phyloP scores from a whole-genome alignment of 148 eudicot genomes.

The Linanthus parryae region DNA sequence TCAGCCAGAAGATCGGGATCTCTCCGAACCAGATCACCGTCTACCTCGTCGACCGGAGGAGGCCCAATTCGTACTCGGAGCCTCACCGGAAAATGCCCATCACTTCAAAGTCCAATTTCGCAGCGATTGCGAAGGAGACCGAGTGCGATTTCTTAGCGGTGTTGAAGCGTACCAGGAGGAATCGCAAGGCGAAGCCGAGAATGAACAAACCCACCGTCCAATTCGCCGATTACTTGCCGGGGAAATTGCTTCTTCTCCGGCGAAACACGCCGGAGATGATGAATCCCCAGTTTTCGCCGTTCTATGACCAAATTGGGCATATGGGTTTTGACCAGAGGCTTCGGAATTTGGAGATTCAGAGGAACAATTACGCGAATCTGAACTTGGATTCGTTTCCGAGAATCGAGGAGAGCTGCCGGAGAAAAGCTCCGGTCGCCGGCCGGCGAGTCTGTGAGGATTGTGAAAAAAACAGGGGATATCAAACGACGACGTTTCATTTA shows the following conservation, averaged over 20 bases:
- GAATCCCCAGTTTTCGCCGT: background rate
- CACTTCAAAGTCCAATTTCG: conserved; percentile 51
- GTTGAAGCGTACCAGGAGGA: conserved; percentile 41
- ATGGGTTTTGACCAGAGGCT: conserved; percentile 11
- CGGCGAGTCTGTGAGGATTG: conserved; percentile 34
- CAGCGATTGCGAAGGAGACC: conserved; percentile 12
- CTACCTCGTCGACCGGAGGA: conserved; percentile 37
- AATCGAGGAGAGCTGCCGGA: conserved; percentile 4
- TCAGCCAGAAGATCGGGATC: conserved; percentile 47
- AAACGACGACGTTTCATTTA: conserved; percentile 39
- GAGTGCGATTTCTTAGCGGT: conserved; percentile 40
- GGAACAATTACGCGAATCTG: conserved; percentile 25
- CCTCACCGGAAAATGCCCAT: conserved; percentile 44
- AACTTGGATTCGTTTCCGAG: conserved; percentile 15
- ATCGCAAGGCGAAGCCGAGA: conserved; percentile 26
- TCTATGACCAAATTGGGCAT: background rate
- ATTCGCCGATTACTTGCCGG: conserved; percentile 12
- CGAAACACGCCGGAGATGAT: conserved; percentile 8
- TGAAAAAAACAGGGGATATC: conserved; percentile 5
- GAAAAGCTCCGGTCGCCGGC: too few relatives aligned
- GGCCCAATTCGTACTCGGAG: conserved; percentile 6
- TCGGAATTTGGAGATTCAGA: conserved; percentile 23
- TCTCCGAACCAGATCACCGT: conserved; percentile 70
- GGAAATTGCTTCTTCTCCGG: conserved; percentile 19
- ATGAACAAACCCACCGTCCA: background rate